These are phyloP conservation scores for Dothistroma septosporum DNA, from an alignment of 2,329 filamentous ascomycete genomes.

Conservation along the genomic window DNA sequence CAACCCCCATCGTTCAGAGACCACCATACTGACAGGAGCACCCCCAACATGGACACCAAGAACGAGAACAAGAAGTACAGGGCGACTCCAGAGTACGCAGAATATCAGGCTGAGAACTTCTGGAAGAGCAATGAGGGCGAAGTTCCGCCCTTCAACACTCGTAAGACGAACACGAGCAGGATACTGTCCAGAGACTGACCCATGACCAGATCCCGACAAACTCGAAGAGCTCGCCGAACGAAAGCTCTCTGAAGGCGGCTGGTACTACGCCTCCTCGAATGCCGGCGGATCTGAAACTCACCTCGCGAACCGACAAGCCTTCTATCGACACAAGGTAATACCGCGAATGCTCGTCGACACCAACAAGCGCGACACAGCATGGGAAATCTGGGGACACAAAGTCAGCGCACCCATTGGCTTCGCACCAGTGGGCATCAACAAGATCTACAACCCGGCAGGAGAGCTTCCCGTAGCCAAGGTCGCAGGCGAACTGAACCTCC, in stretches of 20 bases:
- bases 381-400: constrained; percentile 57
- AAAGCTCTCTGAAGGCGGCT: constrained; percentile 55
- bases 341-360: constrained; percentile 60
- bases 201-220: constrained; percentile 48
- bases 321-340: constrained; percentile 61
- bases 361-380: constrained; percentile 54
- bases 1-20: not conserved
- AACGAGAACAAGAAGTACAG: constrained; percentile 50
- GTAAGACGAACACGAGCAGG: constrained; percentile 26
- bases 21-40: not conserved
- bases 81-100: constrained; percentile 51
- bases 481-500: constrained; percentile 56
- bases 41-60: constrained; percentile 43
- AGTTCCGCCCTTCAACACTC: constrained; percentile 51
- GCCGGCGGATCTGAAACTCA: constrained; percentile 53
- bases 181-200: not conserved
- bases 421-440: constrained; percentile 62
- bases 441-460: constrained; percentile 57
- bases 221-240: constrained; percentile 57
- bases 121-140: constrained; percentile 52
- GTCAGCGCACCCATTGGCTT: constrained; percentile 61
- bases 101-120: constrained; percentile 55
- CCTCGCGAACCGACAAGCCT: constrained; percentile 58
- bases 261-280: constrained; percentile 57
- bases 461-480: constrained; percentile 59